Evolutionary conservation across 441 rosid genomes (phyloP).

Genomic region (Gossypium schwendimanii): DNA sequence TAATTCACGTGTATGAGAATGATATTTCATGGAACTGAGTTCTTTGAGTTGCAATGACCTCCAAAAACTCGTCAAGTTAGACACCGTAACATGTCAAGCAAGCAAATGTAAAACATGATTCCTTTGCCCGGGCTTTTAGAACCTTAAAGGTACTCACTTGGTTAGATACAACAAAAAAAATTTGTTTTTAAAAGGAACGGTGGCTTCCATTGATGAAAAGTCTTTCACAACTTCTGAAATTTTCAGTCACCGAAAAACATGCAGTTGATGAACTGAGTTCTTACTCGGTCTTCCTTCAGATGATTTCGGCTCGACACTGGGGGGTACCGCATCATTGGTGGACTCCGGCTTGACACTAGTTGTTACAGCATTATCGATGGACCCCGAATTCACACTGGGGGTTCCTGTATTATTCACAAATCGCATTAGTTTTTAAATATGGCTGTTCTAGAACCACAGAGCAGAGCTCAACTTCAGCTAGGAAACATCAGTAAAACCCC

Average conservation of each 20-base stretch:
- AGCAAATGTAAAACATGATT: not conserved
- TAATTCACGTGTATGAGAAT: not conserved
- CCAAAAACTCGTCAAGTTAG: not conserved
- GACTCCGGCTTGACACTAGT: not conserved
- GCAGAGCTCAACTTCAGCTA: not conserved
- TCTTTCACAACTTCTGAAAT: not conserved
- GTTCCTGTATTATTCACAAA: slow-evolving; percentile 4
- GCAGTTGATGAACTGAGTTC: slow-evolving; percentile 5
- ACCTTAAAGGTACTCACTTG: not conserved
- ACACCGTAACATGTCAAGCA: not conserved
- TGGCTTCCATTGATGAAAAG: not conserved
- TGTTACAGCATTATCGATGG: not conserved
- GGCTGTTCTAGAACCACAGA: not conserved
- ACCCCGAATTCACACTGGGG: not conserved
- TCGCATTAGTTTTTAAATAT: slow-evolving; percentile 4
- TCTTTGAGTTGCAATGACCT: not conserved
- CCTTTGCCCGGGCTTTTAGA: not conserved
- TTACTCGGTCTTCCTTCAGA: slow-evolving; percentile 41
- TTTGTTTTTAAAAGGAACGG: not conserved
- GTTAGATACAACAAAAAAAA: not conserved
- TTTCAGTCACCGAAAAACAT: not conserved
- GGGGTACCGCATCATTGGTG: slow-evolving; percentile 38
- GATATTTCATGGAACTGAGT: not conserved
- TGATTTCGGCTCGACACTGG: slow-evolving; percentile 44
- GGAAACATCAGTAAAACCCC: not conserved